Evolutionary conservation across 2,329 filamentous ascomycete genomes (phyloP).

Genomic region (Rhinocladiella mackenziei): DNA sequence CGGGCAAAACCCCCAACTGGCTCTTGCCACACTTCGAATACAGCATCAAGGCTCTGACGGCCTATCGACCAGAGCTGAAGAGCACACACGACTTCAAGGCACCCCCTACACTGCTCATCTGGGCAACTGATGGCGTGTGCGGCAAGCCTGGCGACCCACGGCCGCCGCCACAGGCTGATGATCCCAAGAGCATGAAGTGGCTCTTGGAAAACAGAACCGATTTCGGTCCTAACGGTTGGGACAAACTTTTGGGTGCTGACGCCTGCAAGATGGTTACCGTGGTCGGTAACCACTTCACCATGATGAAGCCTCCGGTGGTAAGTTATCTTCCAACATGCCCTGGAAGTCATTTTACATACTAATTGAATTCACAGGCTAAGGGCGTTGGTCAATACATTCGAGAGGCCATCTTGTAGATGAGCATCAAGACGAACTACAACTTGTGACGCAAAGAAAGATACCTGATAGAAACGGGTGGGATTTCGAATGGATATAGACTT

Average conservation of each 20-base stretch:
- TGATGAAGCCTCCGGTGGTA: conserved; percentile 37
- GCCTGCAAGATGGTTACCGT: conserved; percentile 35
- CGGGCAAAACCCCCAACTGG: conserved; percentile 45
- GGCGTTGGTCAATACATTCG: conserved; percentile 30
- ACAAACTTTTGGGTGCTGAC: conserved; percentile 40
- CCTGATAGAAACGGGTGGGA: conserved; percentile 14
- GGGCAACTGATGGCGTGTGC: conserved; percentile 49
- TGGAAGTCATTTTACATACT: conserved; percentile 4
- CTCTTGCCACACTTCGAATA: conserved; percentile 51
- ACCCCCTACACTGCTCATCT: conserved; percentile 45
- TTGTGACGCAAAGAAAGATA: conserved; percentile 11
- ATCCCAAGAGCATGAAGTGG: conserved; percentile 49
- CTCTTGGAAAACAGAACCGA: conserved; percentile 47
- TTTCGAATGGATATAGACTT: conserved; percentile 13
- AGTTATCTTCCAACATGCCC: conserved; percentile 12
- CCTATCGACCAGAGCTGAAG: conserved; percentile 37
- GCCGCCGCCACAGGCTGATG: conserved; percentile 40
- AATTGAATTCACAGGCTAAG: conserved; percentile 25
- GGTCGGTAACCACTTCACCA: conserved; percentile 40
- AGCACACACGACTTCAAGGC: conserved; percentile 34
- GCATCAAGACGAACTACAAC: not conserved
- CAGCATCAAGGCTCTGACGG: conserved; percentile 46
- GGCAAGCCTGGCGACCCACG: conserved; percentile 40
- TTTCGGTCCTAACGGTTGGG: conserved; percentile 48
- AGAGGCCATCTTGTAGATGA: conserved; percentile 25